phyloP scores from a whole-genome alignment of 2,329 filamentous ascomycete species.

The Plenodomus biglobosus region DNA sequence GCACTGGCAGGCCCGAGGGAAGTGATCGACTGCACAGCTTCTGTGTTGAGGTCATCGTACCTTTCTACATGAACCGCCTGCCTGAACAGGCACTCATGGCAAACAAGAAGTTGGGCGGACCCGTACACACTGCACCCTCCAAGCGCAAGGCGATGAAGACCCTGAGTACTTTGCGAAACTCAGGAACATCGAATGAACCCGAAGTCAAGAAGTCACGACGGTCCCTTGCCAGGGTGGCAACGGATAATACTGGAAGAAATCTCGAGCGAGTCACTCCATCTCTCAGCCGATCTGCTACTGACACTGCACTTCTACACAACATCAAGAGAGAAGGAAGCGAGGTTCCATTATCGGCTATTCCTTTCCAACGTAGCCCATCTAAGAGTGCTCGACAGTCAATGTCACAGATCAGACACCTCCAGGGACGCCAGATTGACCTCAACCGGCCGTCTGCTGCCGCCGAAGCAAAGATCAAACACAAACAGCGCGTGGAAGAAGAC shows the following conservation, averaged over 20 bases:
- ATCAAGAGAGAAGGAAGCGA: constrained; percentile 73
- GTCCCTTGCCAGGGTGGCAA: constrained; percentile 63
- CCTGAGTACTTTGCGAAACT: constrained; percentile 38
- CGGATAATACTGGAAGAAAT: constrained; percentile 58
- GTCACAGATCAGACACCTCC: constrained; percentile 50
- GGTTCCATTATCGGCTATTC: constrained; percentile 53
- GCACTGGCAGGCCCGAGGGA: constrained; percentile 23
- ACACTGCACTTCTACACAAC: constrained; percentile 58
- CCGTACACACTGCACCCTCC: constrained; percentile 60
- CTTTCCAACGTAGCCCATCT: constrained; percentile 51
- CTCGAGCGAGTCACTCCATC: constrained; percentile 60
- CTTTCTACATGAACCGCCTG: constrained; percentile 79
- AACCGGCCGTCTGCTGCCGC: constrained; percentile 55
- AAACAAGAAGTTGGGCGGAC: constrained; percentile 75
- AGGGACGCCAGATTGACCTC: constrained; percentile 58
- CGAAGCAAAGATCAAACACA: constrained; percentile 63
- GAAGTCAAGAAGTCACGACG: constrained; percentile 48
- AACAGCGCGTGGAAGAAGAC: constrained; percentile 68
- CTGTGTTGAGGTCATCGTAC: constrained; percentile 76
- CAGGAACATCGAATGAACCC: constrained; percentile 43
- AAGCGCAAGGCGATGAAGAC: constrained; percentile 52
- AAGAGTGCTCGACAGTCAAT: constrained; percentile 40
- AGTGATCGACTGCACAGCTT: constrained; percentile 72
- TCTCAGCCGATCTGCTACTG: constrained; percentile 68
- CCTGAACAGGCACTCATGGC: constrained; percentile 70